Evolutionary conservation across 495 filamentous ascomycete species (phyloP), one percentile per base, ranked within the genome.

Genomic region (Aspergillus nidulans): DNA sequence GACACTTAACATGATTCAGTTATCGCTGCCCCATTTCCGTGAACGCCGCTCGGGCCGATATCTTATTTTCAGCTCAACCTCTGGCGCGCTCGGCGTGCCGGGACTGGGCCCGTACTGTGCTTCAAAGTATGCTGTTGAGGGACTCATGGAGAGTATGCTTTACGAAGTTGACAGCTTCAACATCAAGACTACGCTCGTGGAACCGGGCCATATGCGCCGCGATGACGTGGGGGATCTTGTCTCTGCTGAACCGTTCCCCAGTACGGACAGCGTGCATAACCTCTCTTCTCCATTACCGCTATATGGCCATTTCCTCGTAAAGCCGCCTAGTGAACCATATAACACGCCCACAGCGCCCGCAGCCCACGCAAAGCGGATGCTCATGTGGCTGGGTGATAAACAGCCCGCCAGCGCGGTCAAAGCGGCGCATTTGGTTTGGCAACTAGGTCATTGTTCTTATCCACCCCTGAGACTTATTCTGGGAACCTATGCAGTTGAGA

Each of bases 361-460:
- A 6, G 80, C 90, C 21, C 94, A 98, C 71, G 91, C 92, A 10
- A 88, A 88, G 61, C 79, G 94, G 16, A 92, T 97, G 84, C 80
- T 97, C n/a, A 88, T 94, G 70, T 97, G 94, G 94, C 74, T 97
- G 1, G 88, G 87, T 18, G 90, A 96, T 53, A 83, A 88, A 53
- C 91, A 97, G 70, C 94, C 92, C 3, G 92, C 90, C 8, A 95
- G 88, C 61, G 91, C 90, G 9, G 86, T 96, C 45, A 94, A 94
- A 70, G 90, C 90, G 53, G 92, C 92, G n/a, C 89, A 97, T 77
- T 74, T 97, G 56, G 87, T 97, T 7, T 97, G 94, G 94, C 90
- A 97, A 77, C 74, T 97, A 36, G 94, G 85, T 0, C 94, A 97
- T 72, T 97, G 94, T 70, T 83, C 80, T 15, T 95, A 91, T 63